phyloP scores from a whole-genome alignment of 2,329 filamentous ascomycete species.

The Exophiala bonariae region DNA sequence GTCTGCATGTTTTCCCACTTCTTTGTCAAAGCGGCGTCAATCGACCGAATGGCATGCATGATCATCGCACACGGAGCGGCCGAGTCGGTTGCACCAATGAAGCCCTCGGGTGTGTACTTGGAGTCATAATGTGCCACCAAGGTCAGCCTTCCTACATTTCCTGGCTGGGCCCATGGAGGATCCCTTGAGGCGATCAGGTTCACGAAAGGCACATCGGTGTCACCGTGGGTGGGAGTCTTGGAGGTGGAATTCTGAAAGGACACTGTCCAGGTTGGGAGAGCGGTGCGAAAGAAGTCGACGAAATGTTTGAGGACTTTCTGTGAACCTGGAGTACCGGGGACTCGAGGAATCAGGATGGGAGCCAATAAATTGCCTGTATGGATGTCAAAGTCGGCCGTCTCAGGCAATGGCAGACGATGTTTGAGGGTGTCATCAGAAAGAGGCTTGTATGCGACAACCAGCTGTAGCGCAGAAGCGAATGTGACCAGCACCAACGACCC shows the following conservation, averaged over 20 bases:
- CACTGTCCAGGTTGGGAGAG: slow-evolving; percentile 77
- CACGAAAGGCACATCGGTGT: slow-evolving; percentile 73
- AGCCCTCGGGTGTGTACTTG: slow-evolving; percentile 75
- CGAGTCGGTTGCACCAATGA: slow-evolving; percentile 91
- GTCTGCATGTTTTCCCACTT: slow-evolving; percentile 77
- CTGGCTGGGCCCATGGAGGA: slow-evolving; percentile 74
- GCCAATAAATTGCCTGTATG: slow-evolving; percentile 72
- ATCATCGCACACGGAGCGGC: slow-evolving; percentile 93
- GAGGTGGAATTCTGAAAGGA: slow-evolving; percentile 88
- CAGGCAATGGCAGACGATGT: slow-evolving; percentile 66
- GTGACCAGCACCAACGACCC: slow-evolving; percentile 5
- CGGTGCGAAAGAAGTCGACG: slow-evolving; percentile 71
- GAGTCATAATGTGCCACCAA: slow-evolving; percentile 94
- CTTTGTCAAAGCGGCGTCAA: slow-evolving; percentile 75
- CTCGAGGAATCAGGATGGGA: slow-evolving; percentile 83
- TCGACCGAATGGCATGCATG: slow-evolving; percentile 76
- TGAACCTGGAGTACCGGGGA: slow-evolving; percentile 81
- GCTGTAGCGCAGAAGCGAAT: slow-evolving; percentile 4
- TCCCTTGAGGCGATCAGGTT: slow-evolving; percentile 87
- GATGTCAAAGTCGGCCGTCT: slow-evolving; percentile 72
- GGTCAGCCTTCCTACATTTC: slow-evolving; percentile 77
- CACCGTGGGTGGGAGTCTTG: slow-evolving; percentile 73
- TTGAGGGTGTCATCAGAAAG: slow-evolving; percentile 75
- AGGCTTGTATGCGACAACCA: slow-evolving; percentile 51
- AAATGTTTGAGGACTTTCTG: slow-evolving; percentile 76